phyloP scores from a whole-genome alignment of 2,329 filamentous ascomycete species.

The Exophiala calicioides region DNA sequence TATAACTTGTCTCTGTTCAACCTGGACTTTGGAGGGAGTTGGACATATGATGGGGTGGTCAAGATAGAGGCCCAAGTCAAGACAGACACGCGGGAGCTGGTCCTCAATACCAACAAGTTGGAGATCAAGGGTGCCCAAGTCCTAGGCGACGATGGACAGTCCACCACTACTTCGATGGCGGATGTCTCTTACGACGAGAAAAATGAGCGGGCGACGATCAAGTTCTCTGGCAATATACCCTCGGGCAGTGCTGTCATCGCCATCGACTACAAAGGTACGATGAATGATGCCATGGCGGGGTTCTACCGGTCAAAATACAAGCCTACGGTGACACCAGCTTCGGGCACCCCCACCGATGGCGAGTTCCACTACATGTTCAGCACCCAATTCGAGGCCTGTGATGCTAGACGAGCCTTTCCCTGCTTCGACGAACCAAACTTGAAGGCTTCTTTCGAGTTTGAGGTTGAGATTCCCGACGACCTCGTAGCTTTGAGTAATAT shows the following conservation, averaged over 20 bases:
- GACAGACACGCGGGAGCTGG: constrained; percentile 71
- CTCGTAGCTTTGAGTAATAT: constrained; percentile 93
- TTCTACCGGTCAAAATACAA: constrained; percentile 96
- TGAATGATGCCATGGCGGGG: constrained; percentile 89
- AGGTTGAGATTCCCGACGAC: constrained; percentile 86
- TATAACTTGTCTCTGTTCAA: constrained; percentile 82
- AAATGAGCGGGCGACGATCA: constrained; percentile 78
- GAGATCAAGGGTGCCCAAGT: constrained; percentile 70
- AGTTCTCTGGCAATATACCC: constrained; percentile 71
- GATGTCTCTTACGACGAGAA: constrained; percentile 78
- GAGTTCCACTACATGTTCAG: constrained; percentile 73
- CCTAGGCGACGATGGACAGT: constrained; percentile 52
- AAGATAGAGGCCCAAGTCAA: constrained; percentile 75
- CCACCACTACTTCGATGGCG: constrained; percentile 23
- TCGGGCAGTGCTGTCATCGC: constrained; percentile 66
- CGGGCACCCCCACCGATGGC: constrained; percentile 73
- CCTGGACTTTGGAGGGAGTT: constrained; percentile 69
- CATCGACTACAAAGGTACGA: constrained; percentile 74
- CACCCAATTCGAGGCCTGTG: constrained; percentile 96
- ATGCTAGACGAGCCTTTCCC: constrained; percentile 91
- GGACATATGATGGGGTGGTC: constrained; percentile 84
- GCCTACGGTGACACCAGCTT: constrained; percentile 68
- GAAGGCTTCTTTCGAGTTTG: constrained; percentile 93
- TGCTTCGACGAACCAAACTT: constrained; percentile 98
- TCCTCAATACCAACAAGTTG: constrained; percentile 83